Evolutionary conservation across 2,329 filamentous ascomycete species (phyloP).

Genomic region (Aspergillus puulaauensis): DNA sequence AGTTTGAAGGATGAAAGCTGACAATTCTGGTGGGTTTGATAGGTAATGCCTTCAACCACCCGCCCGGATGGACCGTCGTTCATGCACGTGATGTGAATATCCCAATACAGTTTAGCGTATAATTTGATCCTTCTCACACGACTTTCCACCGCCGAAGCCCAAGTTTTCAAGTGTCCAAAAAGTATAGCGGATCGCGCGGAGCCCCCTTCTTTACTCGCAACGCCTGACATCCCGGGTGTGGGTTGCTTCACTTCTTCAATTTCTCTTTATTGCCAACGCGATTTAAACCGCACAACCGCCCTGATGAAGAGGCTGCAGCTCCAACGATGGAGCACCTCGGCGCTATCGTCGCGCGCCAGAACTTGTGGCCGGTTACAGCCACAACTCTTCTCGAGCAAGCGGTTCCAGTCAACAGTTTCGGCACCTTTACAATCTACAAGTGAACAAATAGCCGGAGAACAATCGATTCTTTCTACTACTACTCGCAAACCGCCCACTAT

Average conservation of each 20-base stretch:
- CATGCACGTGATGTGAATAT: conserved; percentile 26
- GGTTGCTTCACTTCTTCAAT: conserved; percentile 15
- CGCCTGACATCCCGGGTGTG: conserved; percentile 14
- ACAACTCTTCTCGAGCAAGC: conserved; percentile 34
- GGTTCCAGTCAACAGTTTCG: conserved; percentile 44
- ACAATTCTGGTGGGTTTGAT: conserved; percentile 21
- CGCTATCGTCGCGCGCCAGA: conserved; percentile 49
- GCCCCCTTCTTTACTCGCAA: conserved; percentile 10
- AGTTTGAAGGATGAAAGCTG: conserved; percentile 21
- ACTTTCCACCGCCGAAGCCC: conserved; percentile 32
- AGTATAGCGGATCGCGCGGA: conserved; percentile 15
- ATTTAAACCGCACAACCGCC: conserved; percentile 21
- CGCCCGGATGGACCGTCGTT: conserved; percentile 32
- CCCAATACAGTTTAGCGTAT: conserved; percentile 28
- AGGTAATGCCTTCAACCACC: conserved; percentile 18
- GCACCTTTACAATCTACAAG: conserved; percentile 26
- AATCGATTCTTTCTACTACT: conserved; percentile 24
- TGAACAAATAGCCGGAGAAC: conserved; percentile 28
- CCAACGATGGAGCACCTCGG: conserved; percentile 52
- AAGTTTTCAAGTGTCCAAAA: conserved; percentile 34
- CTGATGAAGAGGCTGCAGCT: conserved; percentile 54
- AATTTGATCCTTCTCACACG: conserved; percentile 25
- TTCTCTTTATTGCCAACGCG: neutral
- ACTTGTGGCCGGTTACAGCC: conserved; percentile 39
- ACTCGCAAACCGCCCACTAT: conserved; percentile 25